Conservation (phyloP, 1,284 basidiomycete genomes). For the Polyporus tsugae region DNA sequence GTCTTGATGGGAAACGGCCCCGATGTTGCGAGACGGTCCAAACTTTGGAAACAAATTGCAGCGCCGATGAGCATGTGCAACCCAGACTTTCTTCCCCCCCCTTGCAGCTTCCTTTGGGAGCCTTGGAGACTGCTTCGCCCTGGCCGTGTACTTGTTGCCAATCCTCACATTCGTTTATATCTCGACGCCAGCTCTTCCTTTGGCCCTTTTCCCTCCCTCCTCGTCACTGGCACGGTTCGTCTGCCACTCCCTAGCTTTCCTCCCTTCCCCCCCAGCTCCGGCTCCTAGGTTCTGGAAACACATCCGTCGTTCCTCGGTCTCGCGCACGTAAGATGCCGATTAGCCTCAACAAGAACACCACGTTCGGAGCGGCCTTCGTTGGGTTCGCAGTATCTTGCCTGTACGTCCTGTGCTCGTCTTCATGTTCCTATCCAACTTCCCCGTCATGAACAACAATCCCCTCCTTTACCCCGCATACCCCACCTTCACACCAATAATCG, state of each 20-base stretch:
- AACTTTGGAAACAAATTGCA: background rate
- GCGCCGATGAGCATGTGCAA: constrained; percentile 14
- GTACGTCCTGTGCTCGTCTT: constrained; percentile 34
- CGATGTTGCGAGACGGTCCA: background rate
- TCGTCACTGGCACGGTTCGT: background rate
- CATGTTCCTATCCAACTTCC: background rate
- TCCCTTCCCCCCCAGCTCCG: background rate
- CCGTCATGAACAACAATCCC: background rate
- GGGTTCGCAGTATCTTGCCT: constrained; percentile 62
- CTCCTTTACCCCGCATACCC: background rate
- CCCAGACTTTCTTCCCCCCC: constrained; percentile 5
- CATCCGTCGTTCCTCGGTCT: background rate
- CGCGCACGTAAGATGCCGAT: constrained; percentile 18
- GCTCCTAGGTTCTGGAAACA: constrained; percentile 1
- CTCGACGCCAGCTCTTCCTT: background rate
- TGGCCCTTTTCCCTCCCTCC: background rate
- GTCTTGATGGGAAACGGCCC: constrained; percentile 3
- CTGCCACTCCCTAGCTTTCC: background rate
- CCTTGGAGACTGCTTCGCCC: constrained; percentile 1
- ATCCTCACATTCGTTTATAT: constrained; percentile 16
- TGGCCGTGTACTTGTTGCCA: background rate
- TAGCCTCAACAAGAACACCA: constrained; percentile 51
- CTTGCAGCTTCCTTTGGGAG: background rate
- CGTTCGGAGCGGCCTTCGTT: constrained; percentile 64
- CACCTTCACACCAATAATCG: background rate